A percentile compares a stretch with the other conserved stretches of the same genome.
Conservation (phyloP, 192 early-diverging fungal species). For the Linnemannia schmuckeri region DNA sequence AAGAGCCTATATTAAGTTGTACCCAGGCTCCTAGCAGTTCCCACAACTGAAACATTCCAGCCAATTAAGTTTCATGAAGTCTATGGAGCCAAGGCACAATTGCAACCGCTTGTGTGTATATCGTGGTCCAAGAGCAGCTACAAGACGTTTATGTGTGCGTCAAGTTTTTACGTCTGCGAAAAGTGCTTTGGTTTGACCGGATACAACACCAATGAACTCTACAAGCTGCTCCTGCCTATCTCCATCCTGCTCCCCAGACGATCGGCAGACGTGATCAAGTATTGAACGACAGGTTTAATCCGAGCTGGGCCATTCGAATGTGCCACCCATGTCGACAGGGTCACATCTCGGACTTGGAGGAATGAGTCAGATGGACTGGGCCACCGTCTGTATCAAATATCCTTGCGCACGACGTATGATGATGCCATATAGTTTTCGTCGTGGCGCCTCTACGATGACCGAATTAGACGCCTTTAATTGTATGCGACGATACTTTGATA, state of each 20-base stretch:
- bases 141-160: conserved; percentile 11
- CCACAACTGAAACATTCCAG: too few species aligned
- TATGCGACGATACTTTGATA: background rate
- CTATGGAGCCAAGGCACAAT: too few species aligned
- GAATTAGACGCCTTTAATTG: background rate
- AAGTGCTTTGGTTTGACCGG: conserved; percentile 1
- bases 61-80: too few species aligned
- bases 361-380: background rate
- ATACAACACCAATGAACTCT: background rate
- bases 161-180: conserved; percentile 23
- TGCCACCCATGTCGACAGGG: conserved; percentile 15
- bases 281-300: conserved; percentile 20
- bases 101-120: background rate
- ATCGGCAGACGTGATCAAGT: conserved; percentile 8
- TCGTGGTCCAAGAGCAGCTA: conserved; percentile 16
- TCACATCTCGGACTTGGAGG: background rate
- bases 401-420: too few species aligned
- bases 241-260: conserved; percentile 14
- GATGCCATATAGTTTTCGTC: too few species aligned
- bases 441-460: background rate
- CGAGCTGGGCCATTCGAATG: conserved; percentile 22
- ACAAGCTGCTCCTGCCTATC: background rate
- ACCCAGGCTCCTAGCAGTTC: too few species aligned
- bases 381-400: background rate
- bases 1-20: too few species aligned